Percentiles rank a stretch among this genome's conserved stretches.
These are phyloP conservation scores for Fusarium sp. DNA, from an alignment of 2,329 filamentous ascomycete genomes.

Conservation along the genomic window DNA sequence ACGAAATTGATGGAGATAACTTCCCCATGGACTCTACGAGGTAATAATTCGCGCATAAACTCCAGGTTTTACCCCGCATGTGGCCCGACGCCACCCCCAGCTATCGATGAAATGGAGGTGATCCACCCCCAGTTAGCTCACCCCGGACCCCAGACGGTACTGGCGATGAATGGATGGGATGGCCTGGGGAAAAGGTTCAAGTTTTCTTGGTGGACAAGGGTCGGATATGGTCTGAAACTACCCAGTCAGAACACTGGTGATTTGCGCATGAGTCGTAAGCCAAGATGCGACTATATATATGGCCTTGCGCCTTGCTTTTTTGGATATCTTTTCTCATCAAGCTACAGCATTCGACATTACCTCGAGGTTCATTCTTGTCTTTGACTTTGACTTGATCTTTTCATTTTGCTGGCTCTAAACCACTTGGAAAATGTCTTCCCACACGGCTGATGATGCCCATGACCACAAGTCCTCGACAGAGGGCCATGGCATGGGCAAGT, in stretches of 20 bases:
- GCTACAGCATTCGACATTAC: neutral
- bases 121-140: constrained; percentile 19
- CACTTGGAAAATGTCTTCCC: constrained; percentile 10
- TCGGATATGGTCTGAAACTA: neutral
- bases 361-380: neutral
- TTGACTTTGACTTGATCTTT: neutral
- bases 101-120: constrained; percentile 1
- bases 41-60: constrained; percentile 24
- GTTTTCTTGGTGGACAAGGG: neutral
- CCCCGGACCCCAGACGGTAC: constrained; percentile 11
- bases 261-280: neutral
- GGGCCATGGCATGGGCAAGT: constrained; percentile 14
- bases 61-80: constrained; percentile 23
- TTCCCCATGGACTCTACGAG: constrained; percentile 17
- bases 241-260: constrained; percentile 8
- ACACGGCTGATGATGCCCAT: constrained; percentile 3
- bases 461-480: constrained; percentile 14
- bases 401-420: neutral
- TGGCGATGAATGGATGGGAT: neutral
- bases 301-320: neutral
- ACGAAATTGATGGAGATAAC: neutral
- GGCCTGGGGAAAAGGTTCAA: neutral
- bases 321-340: neutral
- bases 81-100: constrained; percentile 20
- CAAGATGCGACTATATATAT: constrained; percentile 23